These are phyloP conservation scores for Acacia acuminata DNA, from an alignment of 306 rosid genomes.

Conservation along the genomic window DNA sequence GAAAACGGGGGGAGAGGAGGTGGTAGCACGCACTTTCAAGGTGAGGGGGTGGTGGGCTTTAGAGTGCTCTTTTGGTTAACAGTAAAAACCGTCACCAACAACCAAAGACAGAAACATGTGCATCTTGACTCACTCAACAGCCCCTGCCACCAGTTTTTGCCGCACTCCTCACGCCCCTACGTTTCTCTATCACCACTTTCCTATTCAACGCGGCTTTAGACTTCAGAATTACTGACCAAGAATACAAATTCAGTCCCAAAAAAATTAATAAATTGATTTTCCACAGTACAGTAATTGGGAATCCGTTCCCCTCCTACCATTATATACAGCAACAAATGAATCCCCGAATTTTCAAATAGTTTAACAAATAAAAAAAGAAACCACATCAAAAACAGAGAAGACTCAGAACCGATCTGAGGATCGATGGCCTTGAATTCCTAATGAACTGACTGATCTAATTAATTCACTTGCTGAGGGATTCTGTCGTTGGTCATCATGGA, in stretches of 20 bases:
- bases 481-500: conserved; percentile 45
- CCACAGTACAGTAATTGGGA: conserved; percentile 14
- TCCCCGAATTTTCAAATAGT: neutral
- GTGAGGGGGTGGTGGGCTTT: conserved; percentile 2
- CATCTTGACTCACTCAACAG: conserved; percentile 43
- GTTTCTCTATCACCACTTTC: neutral
- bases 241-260: neutral
- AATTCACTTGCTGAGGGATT: conserved; percentile 34
- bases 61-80: neutral
- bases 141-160: conserved; percentile 30
- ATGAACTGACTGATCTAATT: neutral
- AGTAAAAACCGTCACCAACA: conserved; percentile 42
- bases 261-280: conserved; percentile 38
- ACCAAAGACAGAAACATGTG: conserved; percentile 27
- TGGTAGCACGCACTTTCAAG: conserved; percentile 1
- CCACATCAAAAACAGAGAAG: neutral
- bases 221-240: neutral
- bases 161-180: conserved; percentile 5
- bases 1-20: neutral
- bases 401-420: neutral
- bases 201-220: too few species aligned
- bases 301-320: neutral
- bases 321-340: conserved; percentile 35
- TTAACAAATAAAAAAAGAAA: neutral
- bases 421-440: neutral